Evolutionary conservation across 1,284 basidiomycete genomes (phyloP), one percentile per base, ranked within the genome.

Genomic region (Apiotrichum akiyoshidainum): DNA sequence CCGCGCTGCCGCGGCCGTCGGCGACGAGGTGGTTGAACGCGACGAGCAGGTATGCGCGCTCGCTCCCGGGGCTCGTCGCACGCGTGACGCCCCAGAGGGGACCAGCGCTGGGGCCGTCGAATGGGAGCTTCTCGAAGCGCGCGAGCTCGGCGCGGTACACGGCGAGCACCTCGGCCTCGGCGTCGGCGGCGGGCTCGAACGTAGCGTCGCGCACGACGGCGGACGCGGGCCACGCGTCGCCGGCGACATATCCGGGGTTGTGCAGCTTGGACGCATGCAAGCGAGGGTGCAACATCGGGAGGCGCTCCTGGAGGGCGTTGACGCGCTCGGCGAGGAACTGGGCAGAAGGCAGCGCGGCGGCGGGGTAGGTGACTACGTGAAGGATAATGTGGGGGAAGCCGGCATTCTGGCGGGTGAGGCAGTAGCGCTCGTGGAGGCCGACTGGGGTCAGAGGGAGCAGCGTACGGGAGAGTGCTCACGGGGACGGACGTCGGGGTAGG

Each of bases 31-130:
- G 58, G 31, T 55, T 56, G 16, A 55, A 21, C 17, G 49, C 34
- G 16, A 60, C 11, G 10, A 54, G 21, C 16, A 63, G 47, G 41
- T 60, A 63, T 1, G 53, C 53, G 2, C 42, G 46, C 79, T 83
- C 56, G 5, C 39, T 35, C 1, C n/a, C 42, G 19, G 45, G 26
- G 14, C n/a, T 26, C 16, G 35, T 21, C n/a, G 26, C 48, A 0
- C 50, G 48, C 14, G 51, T 49, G 16, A 64, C 51, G 34, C 50
- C 21, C 63, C 59, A 61, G 54, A 59, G 45, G 0, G 58, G 54
- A 2, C 19, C 42, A n/a, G 44, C 16, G 8, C 33, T 37, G 31
- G 17, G 26, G 8, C 33, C 26, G 26, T 31, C 26, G 26, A 31
- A 31, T 7, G 26, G 26, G 49, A 33, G 37, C 13, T 21, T 22